Evolutionary conservation across 352 stramenopile species (phyloP).

Genomic region (Phytophthora chlamydospora): DNA sequence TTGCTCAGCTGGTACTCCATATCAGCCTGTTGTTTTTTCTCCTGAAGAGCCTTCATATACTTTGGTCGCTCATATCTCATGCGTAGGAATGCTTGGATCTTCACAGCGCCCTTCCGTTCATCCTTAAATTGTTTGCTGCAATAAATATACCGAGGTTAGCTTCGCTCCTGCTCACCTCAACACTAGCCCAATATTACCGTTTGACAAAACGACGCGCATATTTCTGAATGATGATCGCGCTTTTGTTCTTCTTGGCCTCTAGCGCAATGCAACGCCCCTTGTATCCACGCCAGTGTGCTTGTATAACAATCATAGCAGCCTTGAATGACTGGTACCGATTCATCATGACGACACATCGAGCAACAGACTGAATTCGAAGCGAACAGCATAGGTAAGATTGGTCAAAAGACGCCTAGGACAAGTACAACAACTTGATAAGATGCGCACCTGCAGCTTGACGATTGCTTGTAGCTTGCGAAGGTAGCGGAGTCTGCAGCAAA

Average conservation of each 20-base stretch:
- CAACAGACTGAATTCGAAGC: slow-evolving; percentile 62
- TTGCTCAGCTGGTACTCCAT: slow-evolving; percentile 65
- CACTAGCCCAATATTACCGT: slow-evolving; percentile 33
- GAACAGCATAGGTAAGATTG: slow-evolving; percentile 15
- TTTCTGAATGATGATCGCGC: slow-evolving; percentile 70
- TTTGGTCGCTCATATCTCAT: slow-evolving; percentile 70
- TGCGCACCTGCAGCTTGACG: slow-evolving; percentile 73
- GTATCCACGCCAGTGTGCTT: slow-evolving; percentile 82
- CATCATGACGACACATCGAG: slow-evolving; percentile 81
- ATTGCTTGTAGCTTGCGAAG: slow-evolving; percentile 73
- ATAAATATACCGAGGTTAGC: too few species aligned
- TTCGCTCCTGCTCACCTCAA: not conserved
- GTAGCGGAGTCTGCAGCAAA: slow-evolving; percentile 62
- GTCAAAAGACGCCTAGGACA: not conserved
- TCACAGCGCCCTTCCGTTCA: slow-evolving; percentile 54
- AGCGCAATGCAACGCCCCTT: slow-evolving; percentile 59
- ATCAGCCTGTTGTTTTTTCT: slow-evolving; percentile 63
- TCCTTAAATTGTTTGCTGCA: slow-evolving; percentile 61
- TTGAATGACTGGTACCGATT: slow-evolving; percentile 71
- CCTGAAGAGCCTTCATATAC: slow-evolving; percentile 54
- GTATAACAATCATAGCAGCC: slow-evolving; percentile 60
- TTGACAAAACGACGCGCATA: slow-evolving; percentile 69
- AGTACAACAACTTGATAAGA: not conserved
- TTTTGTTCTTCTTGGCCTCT: slow-evolving; percentile 60
- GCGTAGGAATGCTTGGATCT: slow-evolving; percentile 67